These are phyloP conservation scores for Neofusicoccum ribis DNA, from an alignment of 2,329 filamentous ascomycete species.

Conservation along the genomic window DNA sequence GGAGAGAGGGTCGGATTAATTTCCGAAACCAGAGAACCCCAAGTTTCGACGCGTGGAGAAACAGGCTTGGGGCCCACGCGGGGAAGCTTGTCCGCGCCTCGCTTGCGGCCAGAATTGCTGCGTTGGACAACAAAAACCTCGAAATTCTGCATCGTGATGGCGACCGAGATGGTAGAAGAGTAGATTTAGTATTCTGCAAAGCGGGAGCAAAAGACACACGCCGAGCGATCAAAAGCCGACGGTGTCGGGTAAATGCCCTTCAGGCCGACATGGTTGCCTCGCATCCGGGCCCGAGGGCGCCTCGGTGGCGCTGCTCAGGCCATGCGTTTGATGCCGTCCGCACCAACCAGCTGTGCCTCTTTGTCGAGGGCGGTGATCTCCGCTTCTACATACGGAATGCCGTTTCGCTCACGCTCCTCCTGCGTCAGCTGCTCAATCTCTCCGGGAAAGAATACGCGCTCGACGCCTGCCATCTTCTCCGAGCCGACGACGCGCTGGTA, in stretches of 20 bases:
- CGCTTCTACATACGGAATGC: constrained; percentile 52
- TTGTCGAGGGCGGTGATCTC: constrained; percentile 53
- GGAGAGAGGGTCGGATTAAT: constrained; percentile 9
- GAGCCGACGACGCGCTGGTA: constrained; percentile 55
- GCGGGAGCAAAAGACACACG: neutral
- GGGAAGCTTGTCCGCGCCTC: constrained; percentile 11
- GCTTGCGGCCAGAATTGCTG: neutral
- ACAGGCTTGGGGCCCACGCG: neutral
- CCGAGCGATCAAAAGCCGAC: neutral
- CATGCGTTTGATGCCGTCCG: constrained; percentile 23
- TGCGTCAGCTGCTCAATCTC: constrained; percentile 56
- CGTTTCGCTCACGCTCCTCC: constrained; percentile 42
- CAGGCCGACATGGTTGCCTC: neutral
- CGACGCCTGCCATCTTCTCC: constrained; percentile 55
- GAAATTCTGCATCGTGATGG: neutral
- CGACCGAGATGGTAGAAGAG: neutral
- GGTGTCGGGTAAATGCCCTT: neutral
- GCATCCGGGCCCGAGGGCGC: neutral
- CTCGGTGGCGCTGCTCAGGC: constrained; percentile 15
- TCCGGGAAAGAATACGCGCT: constrained; percentile 59
- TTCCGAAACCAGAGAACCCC: constrained; percentile 5
- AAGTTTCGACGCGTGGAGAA: constrained; percentile 12
- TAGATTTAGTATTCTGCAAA: neutral
- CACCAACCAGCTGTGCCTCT: constrained; percentile 50
- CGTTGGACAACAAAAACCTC: neutral